A percentile compares a stretch with the other conserved stretches of the same genome.
These are phyloP conservation scores for Phaffia australis DNA, from an alignment of 768 basidiomycete genomes.

Conservation along the genomic window DNA sequence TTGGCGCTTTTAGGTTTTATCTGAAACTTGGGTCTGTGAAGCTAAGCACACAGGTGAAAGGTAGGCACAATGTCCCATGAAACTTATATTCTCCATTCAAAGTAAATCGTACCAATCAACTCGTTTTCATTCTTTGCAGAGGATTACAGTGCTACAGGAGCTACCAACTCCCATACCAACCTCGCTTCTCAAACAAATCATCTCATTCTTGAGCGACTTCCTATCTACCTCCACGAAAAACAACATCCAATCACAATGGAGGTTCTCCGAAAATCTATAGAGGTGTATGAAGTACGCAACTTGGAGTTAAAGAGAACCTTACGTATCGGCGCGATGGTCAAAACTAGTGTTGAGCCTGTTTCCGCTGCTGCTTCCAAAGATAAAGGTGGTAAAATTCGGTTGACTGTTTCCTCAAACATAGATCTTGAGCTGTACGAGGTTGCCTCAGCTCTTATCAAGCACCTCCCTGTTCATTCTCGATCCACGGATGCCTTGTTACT, in stretches of 20 bases:
- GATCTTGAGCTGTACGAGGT: conserved; percentile 82
- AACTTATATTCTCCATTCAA: conserved; percentile 42
- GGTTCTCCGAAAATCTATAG: conserved; percentile 37
- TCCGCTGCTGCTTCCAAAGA: conserved; percentile 27
- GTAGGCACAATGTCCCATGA: conserved; percentile 51
- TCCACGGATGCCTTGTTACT: conserved; percentile 80
- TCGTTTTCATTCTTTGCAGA: conserved; percentile 16
- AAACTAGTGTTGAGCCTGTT: conserved; percentile 23
- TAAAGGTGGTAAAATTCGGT: conserved; percentile 37
- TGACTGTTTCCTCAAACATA: conserved; percentile 65
- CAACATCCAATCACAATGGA: conserved; percentile 34
- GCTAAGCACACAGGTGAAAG: conserved; percentile 61
- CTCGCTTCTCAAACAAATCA: conserved; percentile 44
- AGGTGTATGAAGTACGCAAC: conserved; percentile 32
- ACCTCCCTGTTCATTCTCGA: conserved; percentile 65
- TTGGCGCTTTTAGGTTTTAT: conserved; percentile 55
- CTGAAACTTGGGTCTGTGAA: conserved; percentile 59
- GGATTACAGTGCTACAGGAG: conserved; percentile 10
- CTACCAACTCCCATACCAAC: conserved; percentile 12
- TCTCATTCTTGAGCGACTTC: conserved; percentile 69
- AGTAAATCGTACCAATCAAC: conserved; percentile 16
- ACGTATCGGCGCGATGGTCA: conserved; percentile 36
- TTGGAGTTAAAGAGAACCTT: conserved; percentile 35
- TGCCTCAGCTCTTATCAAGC: conserved; percentile 66
- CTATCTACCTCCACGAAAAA: conserved; percentile 85